Conservation (phyloP, 2,329 filamentous ascomycete species). For the Teratosphaeria nubilosa region DNA sequence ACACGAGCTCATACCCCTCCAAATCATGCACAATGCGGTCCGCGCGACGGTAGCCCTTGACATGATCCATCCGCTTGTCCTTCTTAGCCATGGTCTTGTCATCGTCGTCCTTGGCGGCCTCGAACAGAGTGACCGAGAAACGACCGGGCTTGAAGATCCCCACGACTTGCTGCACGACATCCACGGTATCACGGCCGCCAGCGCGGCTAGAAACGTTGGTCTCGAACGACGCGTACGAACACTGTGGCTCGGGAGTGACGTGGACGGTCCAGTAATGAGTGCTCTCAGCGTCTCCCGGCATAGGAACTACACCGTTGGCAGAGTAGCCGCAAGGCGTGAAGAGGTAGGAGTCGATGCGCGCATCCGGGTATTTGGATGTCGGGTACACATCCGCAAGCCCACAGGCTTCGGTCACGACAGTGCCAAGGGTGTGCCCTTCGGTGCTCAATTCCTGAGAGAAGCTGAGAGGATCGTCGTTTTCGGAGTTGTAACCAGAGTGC, state of each 20-base stretch:
- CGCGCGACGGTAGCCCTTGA: conserved; percentile 77
- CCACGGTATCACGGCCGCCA: conserved; percentile 74
- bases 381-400: conserved; percentile 86
- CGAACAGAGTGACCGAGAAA: conserved; percentile 93
- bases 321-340: conserved; percentile 97
- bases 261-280: conserved; percentile 97
- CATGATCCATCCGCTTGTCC: conserved; percentile 56
- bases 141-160: conserved; percentile 95
- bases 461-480: conserved; percentile 47
- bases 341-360: conserved; percentile 87
- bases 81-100: conserved; percentile 29
- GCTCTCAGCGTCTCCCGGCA: conserved; percentile 41
- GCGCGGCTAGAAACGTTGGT: conserved; percentile 81
- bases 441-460: conserved; percentile 71
- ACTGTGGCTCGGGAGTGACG: conserved; percentile 92
- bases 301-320: conserved; percentile 88
- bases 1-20: conserved; percentile 93
- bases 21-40: conserved; percentile 96
- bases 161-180: conserved; percentile 89
- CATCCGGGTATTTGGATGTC: conserved; percentile 75
- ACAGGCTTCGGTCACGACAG: conserved; percentile 80
- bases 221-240: conserved; percentile 96
- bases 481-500: conserved; percentile 45
- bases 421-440: conserved; percentile 87
- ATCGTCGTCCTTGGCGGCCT: conserved; percentile 57